Conservation (phyloP, 352 stramenopile species). For the Globisporangium iwayamae region DNA sequence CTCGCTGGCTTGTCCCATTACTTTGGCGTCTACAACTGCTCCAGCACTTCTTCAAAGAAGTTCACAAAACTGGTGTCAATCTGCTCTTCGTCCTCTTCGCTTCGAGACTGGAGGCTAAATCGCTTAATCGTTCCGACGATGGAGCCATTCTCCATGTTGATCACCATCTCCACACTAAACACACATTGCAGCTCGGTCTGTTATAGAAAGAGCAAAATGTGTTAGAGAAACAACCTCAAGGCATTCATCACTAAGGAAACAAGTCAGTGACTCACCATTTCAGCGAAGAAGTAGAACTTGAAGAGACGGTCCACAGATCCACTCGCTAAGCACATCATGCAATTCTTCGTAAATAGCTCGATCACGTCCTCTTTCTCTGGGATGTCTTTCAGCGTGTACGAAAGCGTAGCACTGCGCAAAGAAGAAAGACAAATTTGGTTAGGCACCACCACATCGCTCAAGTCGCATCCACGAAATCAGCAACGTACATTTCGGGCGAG, state of each 20-base stretch:
- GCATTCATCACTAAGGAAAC: neutral
- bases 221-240: slow-evolving; percentile 4
- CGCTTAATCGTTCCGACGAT: slow-evolving; percentile 72
- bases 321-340: slow-evolving; percentile 75
- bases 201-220: neutral
- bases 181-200: slow-evolving; percentile 69
- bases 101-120: slow-evolving; percentile 53
- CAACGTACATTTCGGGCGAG: slow-evolving; percentile 69
- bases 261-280: slow-evolving; percentile 53
- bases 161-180: slow-evolving; percentile 80
- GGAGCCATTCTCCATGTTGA: slow-evolving; percentile 47
- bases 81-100: slow-evolving; percentile 66
- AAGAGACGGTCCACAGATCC: slow-evolving; percentile 62
- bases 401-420: slow-evolving; percentile 43
- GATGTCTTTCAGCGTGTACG: slow-evolving; percentile 42
- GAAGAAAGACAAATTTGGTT: neutral
- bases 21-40: slow-evolving; percentile 48
- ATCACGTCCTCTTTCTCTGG: slow-evolving; percentile 80
- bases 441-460: slow-evolving; percentile 3
- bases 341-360: slow-evolving; percentile 60
- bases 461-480: neutral
- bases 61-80: slow-evolving; percentile 84
- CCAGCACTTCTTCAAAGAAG: slow-evolving; percentile 77
- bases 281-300: slow-evolving; percentile 88
- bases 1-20: slow-evolving; percentile 4